Base-by-base conservation (phyloP, 2,329 filamentous ascomycete genomes). In the Aspergillus terreus region DNA sequence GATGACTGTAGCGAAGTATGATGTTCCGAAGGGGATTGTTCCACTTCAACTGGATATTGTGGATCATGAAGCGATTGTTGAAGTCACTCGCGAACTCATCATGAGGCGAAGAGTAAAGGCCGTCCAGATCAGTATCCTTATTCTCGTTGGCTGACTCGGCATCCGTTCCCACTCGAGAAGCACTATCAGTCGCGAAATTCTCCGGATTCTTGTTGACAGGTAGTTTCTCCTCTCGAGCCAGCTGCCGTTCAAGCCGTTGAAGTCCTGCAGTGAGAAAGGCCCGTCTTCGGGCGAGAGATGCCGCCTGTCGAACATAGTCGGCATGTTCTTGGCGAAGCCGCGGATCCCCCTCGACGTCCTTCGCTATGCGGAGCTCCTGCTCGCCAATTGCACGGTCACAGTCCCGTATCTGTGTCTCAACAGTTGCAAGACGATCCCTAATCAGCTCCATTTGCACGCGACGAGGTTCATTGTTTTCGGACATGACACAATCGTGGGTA, bases 1-100 rank as follows among this genome's bases (percentile, higher is more conserved):
- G 94, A 66, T 99, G 94, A 57, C 94, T 95, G 69, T 99, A 99
- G 21, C 94, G 89, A 38, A 99, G 81, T 46, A 99, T 94, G 63
- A 96, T 96, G 66, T 99, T 97, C 53, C 94, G 85, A 35, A 99
- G 75, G 10, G 92, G 83, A 63, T 99, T 99, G 75, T 96, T 97
- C 94, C 94, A 99, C 71, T 99, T 99, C 51, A 99, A 77, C 65
- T 99, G 94, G 67, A 95, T 83, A 63, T 99, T 99, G 76, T 99
- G 94, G 47, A 99, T 88, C 61, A 97, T 92, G 75, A 99, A 99
- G 2, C 94, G 88, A 66, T 99, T 99, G 68, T 95, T 94, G 77
- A 96, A 99, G 67, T 97, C 92, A 69, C 88, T 96, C 45, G 89
- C 86, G 59, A 92, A 92, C 58, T 96, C 91, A 14, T 88, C 83